phyloP scores from a whole-genome alignment of 257 asterid genomes.

The Scutellaria baicalensis region DNA sequence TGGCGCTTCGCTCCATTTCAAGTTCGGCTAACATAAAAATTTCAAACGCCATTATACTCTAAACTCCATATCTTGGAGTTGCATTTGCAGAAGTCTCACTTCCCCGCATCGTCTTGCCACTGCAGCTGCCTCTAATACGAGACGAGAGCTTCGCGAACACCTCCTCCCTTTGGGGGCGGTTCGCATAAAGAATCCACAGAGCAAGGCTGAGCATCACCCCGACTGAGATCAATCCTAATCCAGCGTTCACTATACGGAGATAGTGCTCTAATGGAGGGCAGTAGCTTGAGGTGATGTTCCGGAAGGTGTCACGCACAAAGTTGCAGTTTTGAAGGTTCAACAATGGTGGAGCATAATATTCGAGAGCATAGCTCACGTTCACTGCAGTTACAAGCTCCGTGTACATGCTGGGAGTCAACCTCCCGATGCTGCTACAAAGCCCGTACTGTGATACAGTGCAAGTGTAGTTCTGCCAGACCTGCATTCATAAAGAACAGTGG shows the following conservation, averaged over 20 bases:
- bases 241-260: constrained; percentile 57
- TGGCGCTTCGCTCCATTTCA: constrained; percentile 60
- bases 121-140: constrained; percentile 47
- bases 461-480: constrained; percentile 39
- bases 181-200: constrained; percentile 81
- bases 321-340: constrained; percentile 81
- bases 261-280: constrained; percentile 71
- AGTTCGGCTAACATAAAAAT: constrained; percentile 27
- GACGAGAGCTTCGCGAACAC: constrained; percentile 73
- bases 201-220: constrained; percentile 95
- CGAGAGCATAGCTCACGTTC: constrained; percentile 78
- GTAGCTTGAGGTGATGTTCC: constrained; percentile 52
- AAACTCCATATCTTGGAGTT: constrained; percentile 41
- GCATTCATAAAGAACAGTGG: not conserved
- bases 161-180: constrained; percentile 99
- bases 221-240: constrained; percentile 68
- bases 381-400: constrained; percentile 40
- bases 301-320: constrained; percentile 80
- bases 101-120: constrained; percentile 21
- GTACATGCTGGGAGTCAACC: constrained; percentile 35
- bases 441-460: constrained; percentile 22
- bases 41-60: constrained; percentile 7
- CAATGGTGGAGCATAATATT: constrained; percentile 68
- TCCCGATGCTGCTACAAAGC: constrained; percentile 27
- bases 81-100: constrained; percentile 28